Evolutionary conservation across 345 rosid genomes (phyloP), one percentile per base, ranked within the genome.

Genomic region (Psidium friedrichsthalianum): DNA sequence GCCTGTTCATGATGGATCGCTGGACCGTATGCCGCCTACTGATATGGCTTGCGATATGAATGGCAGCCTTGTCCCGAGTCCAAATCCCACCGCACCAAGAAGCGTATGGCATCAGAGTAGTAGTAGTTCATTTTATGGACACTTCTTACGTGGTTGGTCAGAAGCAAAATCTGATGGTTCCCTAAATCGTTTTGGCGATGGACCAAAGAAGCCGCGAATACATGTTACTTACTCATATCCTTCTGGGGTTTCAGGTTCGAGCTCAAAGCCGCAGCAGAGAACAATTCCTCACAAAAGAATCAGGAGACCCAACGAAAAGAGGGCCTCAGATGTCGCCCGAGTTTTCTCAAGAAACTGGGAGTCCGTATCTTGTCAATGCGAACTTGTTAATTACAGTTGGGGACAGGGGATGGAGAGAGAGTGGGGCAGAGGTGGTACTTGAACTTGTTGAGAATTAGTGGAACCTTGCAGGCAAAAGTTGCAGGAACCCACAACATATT

Each of bases 361-460:
- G 87, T 82, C 88, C 55, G 85, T 91, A 87, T 94, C 92, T 15
- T 96, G 98, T 88, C 93, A 93, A n/a, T 88, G 98, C 90, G 85
- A 97, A 97, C 91, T 89, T 95, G 61, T 86, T 97, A 69, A 89
- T 96, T 49, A 95, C 95, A 12, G 86, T 86, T 84, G 92, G 96
- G 64, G 99, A 97, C 82, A 94, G 88, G 91, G 98, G 99, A 74
- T 95, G 98, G 98, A 94, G 99, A 87, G 98, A 93, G 88, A 88
- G 87, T 40, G 42, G 42, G 42, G 42, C 42, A 40, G 42, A 40
- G 42, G 42, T 40, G 42, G 42, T 40, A 40, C 42, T 40, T 40
- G 42, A 40, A 40, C 42, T 40, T 40, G 42, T 40, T 40, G 42
- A 40, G 42, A 40, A 40, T 40, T 3, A 40, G 42, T 40, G 42